phyloP scores from a whole-genome alignment of 495 filamentous ascomycete species.

The Rusavskia elegans region DNA sequence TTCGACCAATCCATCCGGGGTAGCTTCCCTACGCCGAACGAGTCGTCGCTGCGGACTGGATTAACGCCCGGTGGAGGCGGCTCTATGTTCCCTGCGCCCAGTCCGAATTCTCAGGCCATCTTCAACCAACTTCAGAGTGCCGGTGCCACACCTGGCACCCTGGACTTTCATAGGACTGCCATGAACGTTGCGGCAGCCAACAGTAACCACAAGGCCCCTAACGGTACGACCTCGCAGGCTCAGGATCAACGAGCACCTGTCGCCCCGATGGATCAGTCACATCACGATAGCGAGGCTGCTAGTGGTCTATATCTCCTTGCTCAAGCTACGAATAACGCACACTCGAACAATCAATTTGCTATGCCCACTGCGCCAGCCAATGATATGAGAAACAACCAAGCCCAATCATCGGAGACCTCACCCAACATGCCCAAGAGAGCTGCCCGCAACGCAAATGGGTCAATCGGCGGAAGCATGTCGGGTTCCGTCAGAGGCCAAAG shows the following conservation, averaged over 20 bases:
- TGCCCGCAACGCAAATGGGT: constrained; percentile 22
- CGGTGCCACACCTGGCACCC: constrained; percentile 70
- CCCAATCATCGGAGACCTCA: constrained; percentile 16
- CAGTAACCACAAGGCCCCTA: constrained; percentile 27
- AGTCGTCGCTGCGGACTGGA: constrained; percentile 82
- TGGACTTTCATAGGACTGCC: constrained; percentile 92
- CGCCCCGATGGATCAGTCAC: constrained; percentile 34
- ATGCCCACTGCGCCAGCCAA: constrained; percentile 33
- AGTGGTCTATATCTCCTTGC: constrained; percentile 90
- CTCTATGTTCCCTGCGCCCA: constrained; percentile 91
- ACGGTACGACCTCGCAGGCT: constrained; percentile 34
- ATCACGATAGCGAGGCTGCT: constrained; percentile 79
- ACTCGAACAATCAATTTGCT: constrained; percentile 36
- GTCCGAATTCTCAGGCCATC: constrained; percentile 69
- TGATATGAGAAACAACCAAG: constrained; percentile 11
- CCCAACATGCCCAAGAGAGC: constrained; percentile 21
- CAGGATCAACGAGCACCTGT: constrained; percentile 29
- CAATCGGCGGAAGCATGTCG: constrained; percentile 24
- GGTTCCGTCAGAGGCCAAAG: constrained; percentile 37
- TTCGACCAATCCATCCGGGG: constrained; percentile 68
- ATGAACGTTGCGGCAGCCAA: constrained; percentile 56
- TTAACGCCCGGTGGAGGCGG: constrained; percentile 90
- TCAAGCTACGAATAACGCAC: constrained; percentile 45
- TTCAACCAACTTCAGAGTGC: constrained; percentile 66
- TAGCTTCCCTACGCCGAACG: constrained; percentile 90